Conservation (phyloP, 257 asterid genomes). For the Solanum pimpinellifolium region DNA sequence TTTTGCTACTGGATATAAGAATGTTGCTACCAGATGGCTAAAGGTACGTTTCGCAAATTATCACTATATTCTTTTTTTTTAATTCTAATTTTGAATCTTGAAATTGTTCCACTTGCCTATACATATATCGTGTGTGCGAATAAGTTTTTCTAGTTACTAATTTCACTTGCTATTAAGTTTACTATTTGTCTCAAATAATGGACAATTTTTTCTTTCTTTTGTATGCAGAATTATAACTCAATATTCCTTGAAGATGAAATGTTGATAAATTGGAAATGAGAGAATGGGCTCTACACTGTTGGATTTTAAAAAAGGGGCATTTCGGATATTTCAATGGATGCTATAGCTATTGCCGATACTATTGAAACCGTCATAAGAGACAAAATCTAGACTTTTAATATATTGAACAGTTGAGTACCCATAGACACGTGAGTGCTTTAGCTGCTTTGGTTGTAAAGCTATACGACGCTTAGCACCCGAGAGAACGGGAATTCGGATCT, state of each 20-base stretch:
- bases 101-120: neutral
- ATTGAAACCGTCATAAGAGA: neutral
- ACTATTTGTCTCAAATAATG: neutral
- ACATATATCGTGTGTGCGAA: neutral
- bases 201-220: no score
- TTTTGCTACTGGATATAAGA: constrained; percentile 45
- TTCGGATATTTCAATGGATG: neutral
- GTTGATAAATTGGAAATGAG: neutral
- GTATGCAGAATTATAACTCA: neutral
- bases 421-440: no score
- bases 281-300: neutral
- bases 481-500: no score
- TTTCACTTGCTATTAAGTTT: no score
- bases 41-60: constrained; percentile 1
- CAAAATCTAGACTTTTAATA: neutral
- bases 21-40: constrained; percentile 36
- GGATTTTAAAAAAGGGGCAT: neutral
- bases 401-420: no score
- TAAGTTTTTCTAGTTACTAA: neutral
- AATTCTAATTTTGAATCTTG: neutral
- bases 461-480: no score
- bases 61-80: neutral
- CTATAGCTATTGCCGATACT: neutral
- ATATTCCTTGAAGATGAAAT: neutral
- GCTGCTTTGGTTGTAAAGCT: no score